Percentiles rank a stretch among this genome's conserved stretches.
These are phyloP conservation scores for Eimeria praecox DNA, from an alignment of 169 alveolate species.

Conservation along the genomic window DNA sequence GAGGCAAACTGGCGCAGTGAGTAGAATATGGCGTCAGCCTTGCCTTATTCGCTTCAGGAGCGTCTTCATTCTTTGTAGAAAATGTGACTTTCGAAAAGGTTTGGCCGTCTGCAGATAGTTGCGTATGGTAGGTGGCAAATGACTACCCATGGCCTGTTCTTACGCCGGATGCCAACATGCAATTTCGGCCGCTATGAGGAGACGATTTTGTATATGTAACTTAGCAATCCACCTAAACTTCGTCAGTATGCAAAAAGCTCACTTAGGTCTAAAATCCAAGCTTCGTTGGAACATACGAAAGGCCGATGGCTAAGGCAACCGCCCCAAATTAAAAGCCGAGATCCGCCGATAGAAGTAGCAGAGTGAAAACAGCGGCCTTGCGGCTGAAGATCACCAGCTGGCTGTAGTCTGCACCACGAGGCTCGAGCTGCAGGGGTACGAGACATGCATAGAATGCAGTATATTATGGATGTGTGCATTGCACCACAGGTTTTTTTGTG, in stretches of 20 bases:
- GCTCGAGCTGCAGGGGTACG: conserved; percentile 58
- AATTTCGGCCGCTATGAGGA: neutral
- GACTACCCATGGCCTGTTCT: neutral
- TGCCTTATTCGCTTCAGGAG: neutral
- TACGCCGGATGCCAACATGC: neutral
- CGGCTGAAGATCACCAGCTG: neutral
- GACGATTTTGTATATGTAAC: neutral
- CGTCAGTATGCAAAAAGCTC: conserved; percentile 12
- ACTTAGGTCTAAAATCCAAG: conserved; percentile 43
- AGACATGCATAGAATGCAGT: neutral
- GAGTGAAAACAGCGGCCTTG: conserved; percentile 69
- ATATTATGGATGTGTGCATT: neutral
- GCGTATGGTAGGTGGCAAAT: neutral
- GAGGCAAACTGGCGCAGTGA: neutral
- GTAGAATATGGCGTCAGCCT: neutral
- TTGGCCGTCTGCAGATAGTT: neutral
- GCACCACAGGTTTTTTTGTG: neutral
- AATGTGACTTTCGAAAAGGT: neutral
- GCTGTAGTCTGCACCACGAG: conserved; percentile 44
- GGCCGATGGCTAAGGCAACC: conserved; percentile 68
- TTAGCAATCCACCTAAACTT: neutral
- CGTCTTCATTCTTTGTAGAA: neutral
- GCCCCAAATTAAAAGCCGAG: conserved; percentile 63
- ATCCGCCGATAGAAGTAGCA: conserved; percentile 58
- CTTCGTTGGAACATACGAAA: conserved; percentile 50